Evolutionary conservation across 306 rosid genomes (phyloP).

Genomic region (Pterocarpus macrocarpus): DNA sequence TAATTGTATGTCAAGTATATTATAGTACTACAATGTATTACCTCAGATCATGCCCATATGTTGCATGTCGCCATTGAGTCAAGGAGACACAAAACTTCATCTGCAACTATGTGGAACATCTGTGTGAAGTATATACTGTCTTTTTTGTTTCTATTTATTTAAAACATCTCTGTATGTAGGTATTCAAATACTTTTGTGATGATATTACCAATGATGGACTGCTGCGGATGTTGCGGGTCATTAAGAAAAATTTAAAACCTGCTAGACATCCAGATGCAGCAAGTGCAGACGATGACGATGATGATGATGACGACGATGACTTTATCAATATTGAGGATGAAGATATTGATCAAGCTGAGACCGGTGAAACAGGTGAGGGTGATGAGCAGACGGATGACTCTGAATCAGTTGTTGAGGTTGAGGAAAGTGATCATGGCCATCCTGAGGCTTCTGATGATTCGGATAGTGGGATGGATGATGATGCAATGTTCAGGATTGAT

Average conservation of each 20-base stretch:
- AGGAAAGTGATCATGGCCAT: constrained; percentile 57
- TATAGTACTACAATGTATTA: background rate
- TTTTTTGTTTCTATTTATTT: constrained; percentile 21
- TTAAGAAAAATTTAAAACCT: constrained; percentile 80
- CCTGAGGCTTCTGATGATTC: constrained; percentile 85
- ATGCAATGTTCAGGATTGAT: constrained; percentile 95
- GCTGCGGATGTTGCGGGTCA: constrained; percentile 82
- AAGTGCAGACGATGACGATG: constrained; percentile 62
- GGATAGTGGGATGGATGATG: constrained; percentile 98
- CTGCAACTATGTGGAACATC: background rate
- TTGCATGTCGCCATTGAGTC: background rate
- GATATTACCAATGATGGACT: constrained; percentile 80
- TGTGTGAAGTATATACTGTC: background rate
- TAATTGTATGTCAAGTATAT: constrained; percentile 16
- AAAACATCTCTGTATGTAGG: constrained; percentile 59
- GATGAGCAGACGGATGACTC: constrained; percentile 90
- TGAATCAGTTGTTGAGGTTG: constrained; percentile 70
- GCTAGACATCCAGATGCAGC: constrained; percentile 77
- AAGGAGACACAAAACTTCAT: constrained; percentile 1
- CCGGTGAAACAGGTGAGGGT: constrained; percentile 78
- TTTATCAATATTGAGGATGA: constrained; percentile 84
- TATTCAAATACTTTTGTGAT: constrained; percentile 79
- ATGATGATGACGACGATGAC: constrained; percentile 72
- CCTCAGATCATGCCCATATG: background rate
- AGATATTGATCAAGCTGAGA: constrained; percentile 78